A percentile compares a stretch with the other conserved stretches of the same genome.
Evolutionary conservation across 2,329 filamentous ascomycete species (phyloP).

Genomic region (Diplodia scrobiculata): DNA sequence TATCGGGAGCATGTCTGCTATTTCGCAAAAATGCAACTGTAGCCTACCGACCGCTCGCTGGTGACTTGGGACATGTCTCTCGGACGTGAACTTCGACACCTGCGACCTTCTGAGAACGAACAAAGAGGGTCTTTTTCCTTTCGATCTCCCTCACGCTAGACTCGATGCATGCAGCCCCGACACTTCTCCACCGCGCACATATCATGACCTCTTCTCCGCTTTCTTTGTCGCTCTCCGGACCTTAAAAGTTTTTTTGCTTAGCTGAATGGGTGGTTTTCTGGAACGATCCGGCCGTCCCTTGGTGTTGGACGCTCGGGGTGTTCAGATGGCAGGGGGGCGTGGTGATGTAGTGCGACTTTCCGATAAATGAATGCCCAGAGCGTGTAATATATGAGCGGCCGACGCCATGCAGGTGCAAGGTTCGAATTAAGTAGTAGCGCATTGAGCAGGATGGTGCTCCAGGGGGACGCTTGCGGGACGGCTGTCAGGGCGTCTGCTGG

Average conservation of each 20-base stretch:
- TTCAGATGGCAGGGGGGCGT: conserved; percentile 17
- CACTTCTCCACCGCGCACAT: conserved; percentile 18
- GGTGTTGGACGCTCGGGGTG: conserved; percentile 13
- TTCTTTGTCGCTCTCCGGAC: conserved; percentile 16
- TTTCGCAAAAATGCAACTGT: conserved; percentile 29
- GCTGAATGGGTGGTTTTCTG: conserved; percentile 25
- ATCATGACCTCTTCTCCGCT: conserved; percentile 12
- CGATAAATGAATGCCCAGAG: conserved; percentile 25
- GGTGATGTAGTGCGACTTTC: conserved; percentile 10
- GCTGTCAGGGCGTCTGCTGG: conserved; percentile 14
- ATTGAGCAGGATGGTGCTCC: conserved; percentile 21
- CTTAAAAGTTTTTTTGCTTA: conserved; percentile 25
- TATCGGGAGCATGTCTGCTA: conserved; percentile 24
- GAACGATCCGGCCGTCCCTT: conserved; percentile 3
- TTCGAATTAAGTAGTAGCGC: conserved; percentile 20
- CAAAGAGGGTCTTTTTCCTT: conserved; percentile 18
- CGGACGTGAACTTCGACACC: conserved; percentile 8
- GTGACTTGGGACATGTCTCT: conserved; percentile 18
- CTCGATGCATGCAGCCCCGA: conserved; percentile 14
- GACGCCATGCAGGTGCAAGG: conserved; percentile 7
- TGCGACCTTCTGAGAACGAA: not conserved
- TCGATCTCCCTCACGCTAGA: conserved; percentile 15
- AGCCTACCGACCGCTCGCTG: conserved; percentile 17
- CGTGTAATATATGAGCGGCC: too few species aligned
- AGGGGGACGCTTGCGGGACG: conserved; percentile 2